Percentiles rank a stretch among this genome's conserved stretches.
phyloP scores from a whole-genome alignment of 23 red algal genomes.

The Chondrus crispus region DNA sequence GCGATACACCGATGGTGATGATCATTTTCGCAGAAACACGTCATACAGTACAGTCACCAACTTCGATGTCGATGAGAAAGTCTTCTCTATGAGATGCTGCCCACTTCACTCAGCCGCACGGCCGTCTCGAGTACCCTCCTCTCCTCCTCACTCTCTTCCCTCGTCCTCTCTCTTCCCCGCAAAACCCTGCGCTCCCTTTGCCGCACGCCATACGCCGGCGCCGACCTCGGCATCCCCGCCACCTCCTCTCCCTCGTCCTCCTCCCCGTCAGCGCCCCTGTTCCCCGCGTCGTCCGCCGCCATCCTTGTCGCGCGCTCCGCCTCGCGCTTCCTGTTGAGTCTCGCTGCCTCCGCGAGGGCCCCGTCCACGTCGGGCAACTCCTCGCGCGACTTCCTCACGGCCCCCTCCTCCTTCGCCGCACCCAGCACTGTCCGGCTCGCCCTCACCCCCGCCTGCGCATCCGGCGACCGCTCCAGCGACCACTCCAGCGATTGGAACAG shows the following conservation, averaged over 20 bases:
- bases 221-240: background rate
- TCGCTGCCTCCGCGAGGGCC: background rate
- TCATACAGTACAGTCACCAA: background rate
- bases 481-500: background rate
- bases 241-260: slow-evolving; percentile 1
- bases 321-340: background rate
- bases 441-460: background rate
- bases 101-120: background rate
- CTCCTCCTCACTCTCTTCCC: background rate
- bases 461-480: background rate
- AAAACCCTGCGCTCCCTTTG: background rate
- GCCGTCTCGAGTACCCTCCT: background rate
- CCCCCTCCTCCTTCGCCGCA: background rate
- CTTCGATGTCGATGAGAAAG: background rate
- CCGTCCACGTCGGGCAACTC: background rate
- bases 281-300: background rate
- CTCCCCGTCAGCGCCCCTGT: background rate
- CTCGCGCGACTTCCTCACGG: background rate
- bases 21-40: background rate
- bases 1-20: background rate
- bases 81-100: background rate
- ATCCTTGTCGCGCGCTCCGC: background rate
- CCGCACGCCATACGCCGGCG: slow-evolving; percentile 22
- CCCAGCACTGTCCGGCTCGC: background rate
- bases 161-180: background rate